These are phyloP conservation scores for Knoxia roxburghii DNA, from an alignment of 257 asterid genomes.

Conservation along the genomic window DNA sequence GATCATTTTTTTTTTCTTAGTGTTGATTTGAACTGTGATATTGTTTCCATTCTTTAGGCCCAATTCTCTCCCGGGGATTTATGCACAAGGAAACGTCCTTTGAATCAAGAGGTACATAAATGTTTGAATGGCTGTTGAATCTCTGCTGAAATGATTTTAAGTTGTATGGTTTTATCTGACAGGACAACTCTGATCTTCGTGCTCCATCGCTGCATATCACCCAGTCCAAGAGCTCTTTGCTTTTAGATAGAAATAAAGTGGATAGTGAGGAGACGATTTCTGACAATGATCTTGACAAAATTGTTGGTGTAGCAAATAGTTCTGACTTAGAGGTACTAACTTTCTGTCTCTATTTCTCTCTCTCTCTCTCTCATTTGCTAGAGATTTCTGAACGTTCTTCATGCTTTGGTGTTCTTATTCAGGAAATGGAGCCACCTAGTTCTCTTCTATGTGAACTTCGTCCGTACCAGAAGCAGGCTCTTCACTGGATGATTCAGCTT, in stretches of 20 bases:
- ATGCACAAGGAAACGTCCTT: constrained; percentile 75
- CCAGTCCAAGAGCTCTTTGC: constrained; percentile 38
- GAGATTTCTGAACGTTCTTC: constrained; percentile 13
- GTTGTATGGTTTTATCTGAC: constrained; percentile 25
- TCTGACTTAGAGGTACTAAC: constrained; percentile 63
- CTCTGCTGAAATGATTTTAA: constrained; percentile 21
- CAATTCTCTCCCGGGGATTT: constrained; percentile 82
- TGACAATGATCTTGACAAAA: constrained; percentile 80
- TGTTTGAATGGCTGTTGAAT: constrained; percentile 8
- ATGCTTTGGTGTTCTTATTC: constrained; percentile 18
- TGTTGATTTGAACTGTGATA: constrained; percentile 12
- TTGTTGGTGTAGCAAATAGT: constrained; percentile 77
- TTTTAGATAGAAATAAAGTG: constrained; percentile 42
- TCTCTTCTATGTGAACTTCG: constrained; percentile 81
- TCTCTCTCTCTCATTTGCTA: not conserved
- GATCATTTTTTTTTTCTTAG: not conserved
- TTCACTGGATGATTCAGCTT: constrained; percentile 81
- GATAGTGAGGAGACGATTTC: constrained; percentile 76
- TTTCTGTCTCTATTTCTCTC: constrained; percentile 5
- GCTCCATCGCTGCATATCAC: constrained; percentile 39
- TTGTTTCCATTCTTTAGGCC: constrained; percentile 47
- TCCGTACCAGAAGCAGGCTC: constrained; percentile 98
- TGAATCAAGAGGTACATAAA: constrained; percentile 51
- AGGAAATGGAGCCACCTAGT: constrained; percentile 97
- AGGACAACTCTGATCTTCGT: constrained; percentile 52